These are phyloP conservation scores for Simplicillium sp. DNA, from an alignment of 2,329 filamentous ascomycete species.

Conservation along the genomic window DNA sequence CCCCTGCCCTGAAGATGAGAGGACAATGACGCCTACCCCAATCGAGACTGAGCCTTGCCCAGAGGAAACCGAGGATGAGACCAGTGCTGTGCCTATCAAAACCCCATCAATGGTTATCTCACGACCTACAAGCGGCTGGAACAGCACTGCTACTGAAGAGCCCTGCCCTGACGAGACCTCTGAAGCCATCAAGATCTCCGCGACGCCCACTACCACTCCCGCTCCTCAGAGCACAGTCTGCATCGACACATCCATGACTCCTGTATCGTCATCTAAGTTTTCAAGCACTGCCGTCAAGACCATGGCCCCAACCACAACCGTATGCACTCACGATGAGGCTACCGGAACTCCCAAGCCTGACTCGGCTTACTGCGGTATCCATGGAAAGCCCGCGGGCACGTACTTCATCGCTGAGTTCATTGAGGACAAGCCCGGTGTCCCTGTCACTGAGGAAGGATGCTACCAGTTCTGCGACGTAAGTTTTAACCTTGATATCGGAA, in stretches of 20 bases:
- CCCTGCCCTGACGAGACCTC: background rate
- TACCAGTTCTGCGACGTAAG: conserved; percentile 30
- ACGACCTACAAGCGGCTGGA: background rate
- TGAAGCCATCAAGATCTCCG: background rate
- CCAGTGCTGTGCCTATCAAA: conserved; percentile 3
- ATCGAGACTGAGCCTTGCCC: too few species aligned
- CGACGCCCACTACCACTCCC: conserved; percentile 2
- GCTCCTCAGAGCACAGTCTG: conserved; percentile 12
- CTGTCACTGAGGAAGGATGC: conserved; percentile 28
- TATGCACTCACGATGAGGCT: conserved; percentile 17
- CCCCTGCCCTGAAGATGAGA: too few species aligned
- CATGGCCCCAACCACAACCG: conserved; percentile 18
- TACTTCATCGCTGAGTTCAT: conserved; percentile 29
- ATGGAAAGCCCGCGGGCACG: conserved; percentile 22
- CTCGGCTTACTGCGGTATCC: conserved; percentile 27
- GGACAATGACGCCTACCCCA: too few species aligned
- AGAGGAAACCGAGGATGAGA: background rate
- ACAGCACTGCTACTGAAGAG: background rate
- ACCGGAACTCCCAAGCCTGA: conserved; percentile 19
- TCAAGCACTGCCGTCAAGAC: conserved; percentile 13
- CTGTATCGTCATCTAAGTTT: conserved; percentile 16
- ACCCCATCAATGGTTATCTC: background rate
- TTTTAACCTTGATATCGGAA: background rate
- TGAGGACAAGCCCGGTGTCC: conserved; percentile 20
- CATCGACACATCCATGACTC: conserved; percentile 23